Evolutionary conservation across 2,329 filamentous ascomycete genomes (phyloP), one percentile per base, ranked within the genome.

Genomic region (Arthrobotrys pseudoclavata): DNA sequence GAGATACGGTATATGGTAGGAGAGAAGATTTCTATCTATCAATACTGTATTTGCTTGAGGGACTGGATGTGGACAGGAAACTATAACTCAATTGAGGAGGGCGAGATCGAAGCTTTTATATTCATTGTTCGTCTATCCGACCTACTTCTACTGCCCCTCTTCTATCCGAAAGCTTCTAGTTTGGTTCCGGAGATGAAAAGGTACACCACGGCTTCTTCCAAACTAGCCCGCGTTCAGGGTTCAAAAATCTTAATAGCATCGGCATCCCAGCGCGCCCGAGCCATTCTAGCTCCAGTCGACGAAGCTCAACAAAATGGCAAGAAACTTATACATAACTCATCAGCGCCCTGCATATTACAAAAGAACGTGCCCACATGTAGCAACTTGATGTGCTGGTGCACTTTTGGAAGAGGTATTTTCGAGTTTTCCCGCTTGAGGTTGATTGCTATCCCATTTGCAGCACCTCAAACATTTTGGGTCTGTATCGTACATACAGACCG

Each of bases 51-150:
- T 50, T 53, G 22, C 12, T 60, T 42, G 53, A 55, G 62, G 29
- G 52, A 50, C 53, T 76, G 66, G 66, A 60, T 76, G 71, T 52
- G 50, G 47, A 64, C 26, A 42, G 64, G 52, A 40, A 26, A 67
- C 47, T 42, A 70, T 57, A 69, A 24, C 45, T 26, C 63, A 26
- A 66, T 53, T 47, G 47, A 69, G 40, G 53, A 57, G 48, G 61
- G 62, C 42, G 60, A 62, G 53, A 22, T 55, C 9, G 60, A 53
- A 20, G 72, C 61, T 69, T 68, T 67, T 77, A 77, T 77, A 76
- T 70, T n/a, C 22, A 48, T 57, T 24, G 29, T 40, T 24, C 42
- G 13, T 42, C 53, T n/a, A 13, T 37, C 26, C 40, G 5, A 13
- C 12, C 40, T 10, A 9, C 7, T 29, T 7, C 3, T 22, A 10